These are phyloP conservation scores for Pleurotus platypus DNA, from an alignment of 768 basidiomycete genomes.

Conservation along the genomic window DNA sequence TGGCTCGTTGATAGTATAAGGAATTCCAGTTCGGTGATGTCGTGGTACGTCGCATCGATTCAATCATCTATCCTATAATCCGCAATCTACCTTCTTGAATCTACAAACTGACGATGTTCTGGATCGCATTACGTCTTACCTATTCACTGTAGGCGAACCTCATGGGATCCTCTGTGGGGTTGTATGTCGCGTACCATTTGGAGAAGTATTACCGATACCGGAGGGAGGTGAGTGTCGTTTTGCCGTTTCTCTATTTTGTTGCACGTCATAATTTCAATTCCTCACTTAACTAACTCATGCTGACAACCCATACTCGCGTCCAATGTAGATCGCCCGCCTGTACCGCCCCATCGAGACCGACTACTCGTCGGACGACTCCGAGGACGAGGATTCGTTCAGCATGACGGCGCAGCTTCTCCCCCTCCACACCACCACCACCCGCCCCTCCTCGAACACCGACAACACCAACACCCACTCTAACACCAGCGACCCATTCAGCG, in stretches of 20 bases:
- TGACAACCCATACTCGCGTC: not conserved
- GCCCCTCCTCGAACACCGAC: not conserved
- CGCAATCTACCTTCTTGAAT: not conserved
- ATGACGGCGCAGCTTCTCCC: conserved; percentile 58
- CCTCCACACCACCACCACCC: conserved; percentile 26
- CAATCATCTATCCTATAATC: not conserved
- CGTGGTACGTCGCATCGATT: conserved; percentile 36
- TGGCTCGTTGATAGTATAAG: conserved; percentile 45
- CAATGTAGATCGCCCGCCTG: conserved; percentile 63
- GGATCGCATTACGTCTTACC: not conserved
- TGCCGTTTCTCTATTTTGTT: not conserved
- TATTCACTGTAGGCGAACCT: conserved; percentile 61
- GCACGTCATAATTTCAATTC: not conserved
- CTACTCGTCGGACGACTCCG: conserved; percentile 42
- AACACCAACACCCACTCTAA: no score
- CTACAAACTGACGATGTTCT: no score
- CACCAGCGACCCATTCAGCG: no score
- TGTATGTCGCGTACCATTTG: conserved; percentile 61
- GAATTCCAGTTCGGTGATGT: conserved; percentile 73
- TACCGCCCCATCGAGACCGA: conserved; percentile 69
- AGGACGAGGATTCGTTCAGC: conserved; percentile 46
- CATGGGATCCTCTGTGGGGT: conserved; percentile 66
- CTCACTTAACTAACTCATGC: no score
- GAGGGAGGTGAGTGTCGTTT: conserved; percentile 53
- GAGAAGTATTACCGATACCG: conserved; percentile 77